phyloP scores from a whole-genome alignment of 2,329 filamentous ascomycete genomes.

The Cadophora luteo-olivacea region DNA sequence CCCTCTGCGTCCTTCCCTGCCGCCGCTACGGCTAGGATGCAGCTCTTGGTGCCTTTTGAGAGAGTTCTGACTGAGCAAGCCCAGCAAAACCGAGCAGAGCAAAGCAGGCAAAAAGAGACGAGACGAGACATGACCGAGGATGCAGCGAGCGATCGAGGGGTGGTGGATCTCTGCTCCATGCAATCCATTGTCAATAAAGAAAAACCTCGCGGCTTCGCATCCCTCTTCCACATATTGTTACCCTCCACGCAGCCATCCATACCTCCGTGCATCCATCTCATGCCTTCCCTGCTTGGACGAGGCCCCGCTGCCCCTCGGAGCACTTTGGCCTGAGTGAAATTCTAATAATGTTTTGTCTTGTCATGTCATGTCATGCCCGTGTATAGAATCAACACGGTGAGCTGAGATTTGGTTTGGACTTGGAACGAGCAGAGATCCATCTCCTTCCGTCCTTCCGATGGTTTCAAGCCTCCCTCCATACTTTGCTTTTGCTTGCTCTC shows the following conservation, averaged over 20 bases:
- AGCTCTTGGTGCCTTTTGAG: slow-evolving; percentile 5
- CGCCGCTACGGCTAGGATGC: slow-evolving; percentile 4
- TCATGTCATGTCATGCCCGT: neutral
- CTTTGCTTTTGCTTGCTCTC: neutral
- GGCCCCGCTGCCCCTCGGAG: neutral
- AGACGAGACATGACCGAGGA: slow-evolving; percentile 6
- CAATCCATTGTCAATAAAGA: neutral
- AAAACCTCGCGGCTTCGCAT: neutral
- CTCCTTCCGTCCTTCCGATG: neutral
- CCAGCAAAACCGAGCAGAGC: slow-evolving; percentile 3
- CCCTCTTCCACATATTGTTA: neutral
- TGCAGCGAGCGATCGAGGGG: neutral
- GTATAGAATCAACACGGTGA: neutral
- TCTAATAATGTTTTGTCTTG: neutral
- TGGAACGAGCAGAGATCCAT: neutral
- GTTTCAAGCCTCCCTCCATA: neutral
- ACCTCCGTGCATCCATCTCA: neutral
- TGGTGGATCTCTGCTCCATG: slow-evolving; percentile 2
- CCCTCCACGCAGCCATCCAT: neutral
- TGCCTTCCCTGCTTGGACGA: neutral
- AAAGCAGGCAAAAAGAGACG: slow-evolving; percentile 3
- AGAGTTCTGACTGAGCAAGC: slow-evolving; percentile 10
- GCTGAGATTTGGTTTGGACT: neutral
- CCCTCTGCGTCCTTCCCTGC: neutral
- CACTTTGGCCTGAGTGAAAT: neutral